A percentile compares a stretch with the other conserved stretches of the same genome.
Conservation (phyloP, 345 rosid species). For the Sisymbrium altissimum region DNA sequence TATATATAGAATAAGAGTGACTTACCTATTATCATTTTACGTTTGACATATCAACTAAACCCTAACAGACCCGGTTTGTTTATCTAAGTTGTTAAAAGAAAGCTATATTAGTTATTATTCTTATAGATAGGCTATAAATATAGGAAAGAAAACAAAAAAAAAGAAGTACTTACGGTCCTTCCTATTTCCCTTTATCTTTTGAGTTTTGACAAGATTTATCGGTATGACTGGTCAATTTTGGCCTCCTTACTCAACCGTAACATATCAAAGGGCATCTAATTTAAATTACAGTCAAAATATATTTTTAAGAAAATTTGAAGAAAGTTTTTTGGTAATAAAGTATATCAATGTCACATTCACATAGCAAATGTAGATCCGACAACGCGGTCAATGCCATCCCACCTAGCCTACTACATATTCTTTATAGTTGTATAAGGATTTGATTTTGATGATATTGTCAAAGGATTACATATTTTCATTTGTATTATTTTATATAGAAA, state of each 20-base stretch:
- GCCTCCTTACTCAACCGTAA: neutral
- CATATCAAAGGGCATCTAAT: neutral
- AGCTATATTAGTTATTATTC: too few relatives aligned
- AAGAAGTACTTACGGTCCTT: too few relatives aligned
- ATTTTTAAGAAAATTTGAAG: neutral
- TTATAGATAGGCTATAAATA: too few relatives aligned
- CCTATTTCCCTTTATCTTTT: neutral
- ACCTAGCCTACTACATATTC: neutral
- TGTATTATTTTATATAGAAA: neutral
- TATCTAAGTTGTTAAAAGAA: too few relatives aligned
- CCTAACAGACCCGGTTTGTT: too few relatives aligned
- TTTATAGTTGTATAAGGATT: neutral
- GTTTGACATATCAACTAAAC: too few relatives aligned
- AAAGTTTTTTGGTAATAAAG: neutral
- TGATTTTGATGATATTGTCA: neutral
- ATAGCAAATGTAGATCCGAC: neutral
- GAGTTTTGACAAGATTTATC: neutral
- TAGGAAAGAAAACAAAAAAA: too few relatives aligned
- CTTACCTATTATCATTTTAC: too few relatives aligned
- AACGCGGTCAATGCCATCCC: conserved; percentile 3
- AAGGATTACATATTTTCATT: neutral
- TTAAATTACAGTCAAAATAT: neutral
- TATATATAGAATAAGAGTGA: too few relatives aligned
- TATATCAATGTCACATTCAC: neutral
- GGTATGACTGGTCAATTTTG: conserved; percentile 3